A percentile compares a stretch with the other conserved stretches of the same genome.
Conservation (phyloP, 1,284 basidiomycete genomes). For the Phellopilus nigrolimitatus region DNA sequence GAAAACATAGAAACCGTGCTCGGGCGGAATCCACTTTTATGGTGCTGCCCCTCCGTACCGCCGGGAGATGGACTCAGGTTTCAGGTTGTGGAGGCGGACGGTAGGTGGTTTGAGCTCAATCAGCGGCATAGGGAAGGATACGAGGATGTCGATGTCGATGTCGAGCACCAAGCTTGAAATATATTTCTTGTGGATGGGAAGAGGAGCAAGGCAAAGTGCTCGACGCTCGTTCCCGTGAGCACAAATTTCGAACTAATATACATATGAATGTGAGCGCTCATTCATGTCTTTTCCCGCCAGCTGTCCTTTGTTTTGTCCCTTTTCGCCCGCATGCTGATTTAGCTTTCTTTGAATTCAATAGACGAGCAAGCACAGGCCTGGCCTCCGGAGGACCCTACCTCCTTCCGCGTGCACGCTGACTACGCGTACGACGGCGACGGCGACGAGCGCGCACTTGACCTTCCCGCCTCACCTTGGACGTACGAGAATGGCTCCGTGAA, state of each 20-base stretch:
- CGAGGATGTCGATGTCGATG: constrained; percentile 18
- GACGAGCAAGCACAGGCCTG: constrained; percentile 10
- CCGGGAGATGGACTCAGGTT: constrained; percentile 77
- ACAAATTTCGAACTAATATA: constrained; percentile 11
- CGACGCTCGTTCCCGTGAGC: constrained; percentile 22
- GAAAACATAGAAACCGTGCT: constrained; percentile 76
- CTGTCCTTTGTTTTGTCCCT: not conserved
- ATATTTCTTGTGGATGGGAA: not conserved
- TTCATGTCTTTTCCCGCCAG: not conserved
- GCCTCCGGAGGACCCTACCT: constrained; percentile 19
- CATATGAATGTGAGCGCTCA: constrained; percentile 28
- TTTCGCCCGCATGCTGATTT: not conserved
- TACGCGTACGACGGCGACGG: constrained; percentile 26
- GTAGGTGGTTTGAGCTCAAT: constrained; percentile 67
- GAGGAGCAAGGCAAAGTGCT: not conserved
- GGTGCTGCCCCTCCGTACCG: constrained; percentile 74
- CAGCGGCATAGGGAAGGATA: constrained; percentile 10
- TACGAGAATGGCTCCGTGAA: constrained; percentile 75
- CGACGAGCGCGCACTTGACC: constrained; percentile 38
- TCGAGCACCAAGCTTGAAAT: constrained; percentile 19
- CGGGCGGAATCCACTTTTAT: constrained; percentile 67
- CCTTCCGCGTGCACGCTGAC: constrained; percentile 1
- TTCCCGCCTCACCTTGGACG: constrained; percentile 73
- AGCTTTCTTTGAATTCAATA: constrained; percentile 4
- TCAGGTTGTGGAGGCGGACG: constrained; percentile 63